Conservation (phyloP, 495 filamentous ascomycete species). For the Penicillium antarcticum region DNA sequence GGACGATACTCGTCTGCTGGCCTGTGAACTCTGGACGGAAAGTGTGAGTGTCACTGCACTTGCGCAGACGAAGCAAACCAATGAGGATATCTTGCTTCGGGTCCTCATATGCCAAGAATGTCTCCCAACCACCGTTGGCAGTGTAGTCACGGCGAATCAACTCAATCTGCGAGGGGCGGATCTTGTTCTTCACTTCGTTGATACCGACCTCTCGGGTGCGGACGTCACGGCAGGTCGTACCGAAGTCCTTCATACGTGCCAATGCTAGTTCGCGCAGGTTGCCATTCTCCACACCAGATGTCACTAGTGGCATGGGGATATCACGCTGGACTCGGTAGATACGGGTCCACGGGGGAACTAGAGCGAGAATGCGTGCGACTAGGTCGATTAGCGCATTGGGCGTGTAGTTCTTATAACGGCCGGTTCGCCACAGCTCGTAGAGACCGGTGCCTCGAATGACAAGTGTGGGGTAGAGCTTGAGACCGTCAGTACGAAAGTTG, state of each 20-base stretch:
- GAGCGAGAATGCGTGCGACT: slow-evolving; percentile 88
- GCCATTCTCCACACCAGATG: slow-evolving; percentile 94
- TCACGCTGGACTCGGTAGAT: slow-evolving; percentile 98
- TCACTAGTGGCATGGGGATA: slow-evolving; percentile 98
- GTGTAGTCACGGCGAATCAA: slow-evolving; percentile 93
- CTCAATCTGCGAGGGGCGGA: slow-evolving; percentile 93
- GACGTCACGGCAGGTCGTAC: slow-evolving; percentile 96
- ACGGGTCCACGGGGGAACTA: slow-evolving; percentile 95
- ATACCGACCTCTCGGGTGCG: slow-evolving; percentile 95
- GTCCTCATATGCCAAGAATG: slow-evolving; percentile 95
- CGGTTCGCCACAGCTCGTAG: slow-evolving; percentile 96
- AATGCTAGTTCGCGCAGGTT: slow-evolving; percentile 92
- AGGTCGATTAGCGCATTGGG: slow-evolving; percentile 94
- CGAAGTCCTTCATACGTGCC: slow-evolving; percentile 97
- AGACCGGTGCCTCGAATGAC: slow-evolving; percentile 96
- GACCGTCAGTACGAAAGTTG: slow-evolving; percentile 91
- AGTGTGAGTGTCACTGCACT: slow-evolving; percentile 85
- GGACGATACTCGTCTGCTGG: slow-evolving; percentile 86
- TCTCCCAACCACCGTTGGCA: slow-evolving; percentile 97
- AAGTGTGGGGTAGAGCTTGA: slow-evolving; percentile 97
- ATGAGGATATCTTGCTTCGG: slow-evolving; percentile 98
- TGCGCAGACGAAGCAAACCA: slow-evolving; percentile 81
- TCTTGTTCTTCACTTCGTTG: slow-evolving; percentile 98
- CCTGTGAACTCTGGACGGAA: slow-evolving; percentile 83
- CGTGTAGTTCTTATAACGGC: slow-evolving; percentile 96